Evolutionary conservation across 1,284 basidiomycete species (phyloP).

Genomic region (Albatrellus sp.): DNA sequence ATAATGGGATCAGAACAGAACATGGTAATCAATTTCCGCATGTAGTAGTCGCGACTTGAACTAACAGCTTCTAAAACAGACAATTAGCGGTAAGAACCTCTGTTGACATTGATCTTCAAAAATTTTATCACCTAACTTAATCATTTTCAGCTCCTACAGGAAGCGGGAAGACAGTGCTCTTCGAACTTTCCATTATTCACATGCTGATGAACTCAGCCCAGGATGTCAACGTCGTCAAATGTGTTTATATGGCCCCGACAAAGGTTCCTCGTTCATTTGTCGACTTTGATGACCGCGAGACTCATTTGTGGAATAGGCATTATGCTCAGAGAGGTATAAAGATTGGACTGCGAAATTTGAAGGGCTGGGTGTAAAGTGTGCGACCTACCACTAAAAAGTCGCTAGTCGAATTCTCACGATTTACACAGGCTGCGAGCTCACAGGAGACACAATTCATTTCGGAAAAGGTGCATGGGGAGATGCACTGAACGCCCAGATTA

Average conservation of each 20-base stretch:
- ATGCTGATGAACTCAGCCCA: conserved; percentile 43
- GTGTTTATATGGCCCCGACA: conserved; percentile 91
- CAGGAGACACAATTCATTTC: conserved; percentile 72
- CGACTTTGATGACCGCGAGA: background rate
- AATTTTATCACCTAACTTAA: background rate
- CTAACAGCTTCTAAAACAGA: conserved; percentile 25
- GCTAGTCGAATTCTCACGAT: background rate
- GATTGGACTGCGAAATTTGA: conserved; percentile 83
- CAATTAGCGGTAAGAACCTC: conserved; percentile 53
- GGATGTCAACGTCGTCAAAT: conserved; percentile 36
- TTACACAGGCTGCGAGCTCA: conserved; percentile 70
- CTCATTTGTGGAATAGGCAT: conserved; percentile 37
- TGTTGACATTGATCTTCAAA: too few relatives aligned
- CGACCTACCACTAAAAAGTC: conserved; percentile 10
- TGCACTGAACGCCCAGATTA: conserved; percentile 61
- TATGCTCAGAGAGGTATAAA: conserved; percentile 74
- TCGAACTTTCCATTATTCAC: conserved; percentile 82
- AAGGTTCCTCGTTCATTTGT: conserved; percentile 39
- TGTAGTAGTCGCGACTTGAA: too few relatives aligned
- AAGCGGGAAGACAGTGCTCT: conserved; percentile 87
- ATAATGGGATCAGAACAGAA: conserved; percentile 63
- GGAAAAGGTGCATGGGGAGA: conserved; percentile 58
- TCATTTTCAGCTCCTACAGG: conserved; percentile 68
- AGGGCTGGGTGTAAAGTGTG: conserved; percentile 64
- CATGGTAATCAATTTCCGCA: conserved; percentile 33